phyloP scores from a whole-genome alignment of 2,329 filamentous ascomycete genomes.

The Stagonosporopsis cucurbitacearum region DNA sequence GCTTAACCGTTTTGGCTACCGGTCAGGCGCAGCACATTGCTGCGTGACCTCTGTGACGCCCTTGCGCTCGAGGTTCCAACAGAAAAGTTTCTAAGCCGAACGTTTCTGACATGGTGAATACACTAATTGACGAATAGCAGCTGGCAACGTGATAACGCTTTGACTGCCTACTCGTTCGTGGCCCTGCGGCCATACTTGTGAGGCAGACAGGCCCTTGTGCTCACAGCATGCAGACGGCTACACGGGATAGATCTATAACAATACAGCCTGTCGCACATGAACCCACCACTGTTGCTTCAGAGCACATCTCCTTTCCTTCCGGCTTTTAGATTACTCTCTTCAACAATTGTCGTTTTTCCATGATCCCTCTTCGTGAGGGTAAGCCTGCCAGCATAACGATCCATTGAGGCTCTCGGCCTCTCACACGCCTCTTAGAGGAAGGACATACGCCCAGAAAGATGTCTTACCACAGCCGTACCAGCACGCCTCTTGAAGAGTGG shows the following conservation, averaged over 20 bases:
- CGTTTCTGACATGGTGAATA: conserved; percentile 12
- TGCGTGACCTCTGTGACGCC: conserved; percentile 16
- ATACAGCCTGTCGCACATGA: conserved; percentile 5
- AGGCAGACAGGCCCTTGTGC: conserved; percentile 13
- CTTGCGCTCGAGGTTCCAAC: conserved; percentile 7
- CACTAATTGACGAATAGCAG: conserved; percentile 20
- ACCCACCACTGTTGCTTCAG: conserved; percentile 2
- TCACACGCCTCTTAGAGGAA: background rate
- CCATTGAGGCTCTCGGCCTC: background rate
- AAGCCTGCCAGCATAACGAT: background rate
- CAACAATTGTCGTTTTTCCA: conserved; percentile 1
- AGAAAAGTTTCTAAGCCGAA: conserved; percentile 12
- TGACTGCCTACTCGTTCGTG: conserved; percentile 15
- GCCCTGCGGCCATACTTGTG: conserved; percentile 12
- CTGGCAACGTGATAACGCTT: conserved; percentile 16
- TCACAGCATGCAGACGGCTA: conserved; percentile 9
- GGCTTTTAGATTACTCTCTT: background rate
- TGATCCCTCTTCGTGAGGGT: conserved; percentile 17
- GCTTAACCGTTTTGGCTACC: conserved; percentile 10
- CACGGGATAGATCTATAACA: conserved; percentile 10
- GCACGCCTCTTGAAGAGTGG: conserved; percentile 35
- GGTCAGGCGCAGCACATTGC: conserved; percentile 14
- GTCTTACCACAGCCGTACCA: conserved; percentile 26
- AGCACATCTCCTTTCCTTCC: background rate
- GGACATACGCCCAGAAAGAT: conserved; percentile 6